Evolutionary conservation across 192 early-diverging fungal genomes (phyloP).

Genomic region (Ambispora gerdemannii): DNA sequence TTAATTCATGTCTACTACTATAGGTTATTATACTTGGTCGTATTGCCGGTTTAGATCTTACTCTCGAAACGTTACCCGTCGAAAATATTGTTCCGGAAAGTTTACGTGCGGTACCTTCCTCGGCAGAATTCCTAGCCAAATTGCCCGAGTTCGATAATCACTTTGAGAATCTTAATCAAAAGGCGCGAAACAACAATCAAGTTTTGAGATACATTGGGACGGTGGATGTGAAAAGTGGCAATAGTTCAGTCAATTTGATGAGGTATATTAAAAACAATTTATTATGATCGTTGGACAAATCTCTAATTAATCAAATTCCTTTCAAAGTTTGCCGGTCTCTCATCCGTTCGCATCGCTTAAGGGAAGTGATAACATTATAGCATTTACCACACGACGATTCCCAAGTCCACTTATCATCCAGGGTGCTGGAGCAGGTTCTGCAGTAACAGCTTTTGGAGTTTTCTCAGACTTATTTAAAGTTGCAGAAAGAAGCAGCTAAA

Average conservation of each 20-base stretch:
- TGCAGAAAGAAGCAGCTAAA: slow-evolving; percentile 63
- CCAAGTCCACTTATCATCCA: slow-evolving; percentile 94
- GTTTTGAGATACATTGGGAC: slow-evolving; percentile 94
- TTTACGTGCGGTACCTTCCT: slow-evolving; percentile 65
- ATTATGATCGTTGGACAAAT: background rate
- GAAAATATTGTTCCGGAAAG: slow-evolving; percentile 96
- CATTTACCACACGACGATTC: slow-evolving; percentile 92
- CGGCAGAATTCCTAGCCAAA: slow-evolving; percentile 81
- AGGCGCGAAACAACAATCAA: slow-evolving; percentile 63
- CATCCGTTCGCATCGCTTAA: slow-evolving; percentile 96
- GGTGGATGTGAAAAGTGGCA: slow-evolving; percentile 67
- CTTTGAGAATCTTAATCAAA: slow-evolving; percentile 77
- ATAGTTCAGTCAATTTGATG: slow-evolving; percentile 75
- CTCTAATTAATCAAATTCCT: background rate
- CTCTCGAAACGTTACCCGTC: slow-evolving; percentile 74
- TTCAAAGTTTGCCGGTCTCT: slow-evolving; percentile 73
- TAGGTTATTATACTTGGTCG: slow-evolving; percentile 83
- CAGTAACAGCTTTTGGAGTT: slow-evolving; percentile 97
- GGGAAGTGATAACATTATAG: slow-evolving; percentile 98
- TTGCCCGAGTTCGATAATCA: slow-evolving; percentile 85
- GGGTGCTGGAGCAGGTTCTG: slow-evolving; percentile 93
- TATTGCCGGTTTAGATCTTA: slow-evolving; percentile 76
- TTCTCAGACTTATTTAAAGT: slow-evolving; percentile 92
- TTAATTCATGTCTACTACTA: background rate
- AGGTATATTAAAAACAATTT: slow-evolving; percentile 42